Conservation (phyloP, 768 basidiomycete species). For the Nidularia pulvinata region DNA sequence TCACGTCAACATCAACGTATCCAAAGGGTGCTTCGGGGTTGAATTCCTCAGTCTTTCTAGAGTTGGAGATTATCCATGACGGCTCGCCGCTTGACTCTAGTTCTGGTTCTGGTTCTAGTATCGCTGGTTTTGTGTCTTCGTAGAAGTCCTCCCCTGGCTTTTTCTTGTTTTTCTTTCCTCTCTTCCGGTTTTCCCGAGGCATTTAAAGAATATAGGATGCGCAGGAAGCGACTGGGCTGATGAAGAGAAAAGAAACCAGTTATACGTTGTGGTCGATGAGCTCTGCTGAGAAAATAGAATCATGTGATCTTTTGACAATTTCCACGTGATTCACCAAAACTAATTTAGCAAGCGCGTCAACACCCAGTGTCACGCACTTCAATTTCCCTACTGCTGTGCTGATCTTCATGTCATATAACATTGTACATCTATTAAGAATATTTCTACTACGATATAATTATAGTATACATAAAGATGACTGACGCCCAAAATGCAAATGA, state of each 20-base stretch:
- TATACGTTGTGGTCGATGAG: neutral
- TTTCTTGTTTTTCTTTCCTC: slow-evolving; percentile 78
- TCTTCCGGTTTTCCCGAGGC: slow-evolving; percentile 76
- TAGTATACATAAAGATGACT: too few species aligned
- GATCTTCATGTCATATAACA: too few species aligned
- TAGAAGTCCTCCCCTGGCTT: slow-evolving; percentile 19
- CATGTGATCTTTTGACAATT: too few species aligned
- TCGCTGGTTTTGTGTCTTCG: slow-evolving; percentile 5
- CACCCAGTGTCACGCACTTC: too few species aligned
- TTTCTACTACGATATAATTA: too few species aligned
- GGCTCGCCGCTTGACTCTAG: slow-evolving; percentile 38
- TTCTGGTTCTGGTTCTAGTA: slow-evolving; percentile 7
- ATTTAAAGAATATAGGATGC: slow-evolving; percentile 27
- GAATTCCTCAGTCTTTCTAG: slow-evolving; percentile 27
- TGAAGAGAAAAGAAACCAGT: neutral
- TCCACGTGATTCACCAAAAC: too few species aligned
- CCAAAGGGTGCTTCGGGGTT: slow-evolving; percentile 85
- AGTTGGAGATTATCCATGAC: slow-evolving; percentile 67
- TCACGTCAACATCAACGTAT: slow-evolving; percentile 85
- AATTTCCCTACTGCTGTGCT: too few species aligned
- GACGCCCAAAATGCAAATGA: too few species aligned
- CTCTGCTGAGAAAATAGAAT: neutral
- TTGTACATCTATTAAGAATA: too few species aligned
- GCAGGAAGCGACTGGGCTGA: neutral
- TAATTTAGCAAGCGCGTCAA: too few species aligned